Base-by-base conservation (phyloP, 805 yeast species). In the Suhomyces kilbournensis region DNA sequence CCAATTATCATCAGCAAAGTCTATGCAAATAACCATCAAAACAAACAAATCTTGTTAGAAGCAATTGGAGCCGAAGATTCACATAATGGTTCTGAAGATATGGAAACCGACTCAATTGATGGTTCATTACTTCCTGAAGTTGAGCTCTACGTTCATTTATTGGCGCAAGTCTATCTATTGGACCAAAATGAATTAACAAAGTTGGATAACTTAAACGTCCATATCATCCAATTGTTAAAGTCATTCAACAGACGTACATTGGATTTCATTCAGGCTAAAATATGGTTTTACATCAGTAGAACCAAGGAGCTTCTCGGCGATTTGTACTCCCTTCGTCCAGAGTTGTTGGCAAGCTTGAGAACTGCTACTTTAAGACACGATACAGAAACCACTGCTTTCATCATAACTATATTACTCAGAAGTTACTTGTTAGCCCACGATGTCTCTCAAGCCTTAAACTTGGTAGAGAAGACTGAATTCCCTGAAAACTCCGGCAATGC, bases 281-380 rank as follows among this genome's bases (percentile, higher is more conserved):
- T 88, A 55, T 94, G 98, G 98, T 94, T 93, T 67, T 93, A 91
- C 73, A 79, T 88, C 60, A 79, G 86, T 44, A 83, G 96, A 69
- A 81, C 91, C 1, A 82, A 83, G 58, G 98, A 93, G 73, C 72
- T 85, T 51, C 64, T 75, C 28, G 62, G 63, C 26, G 77, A 84
- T 58, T 71, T 82, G 53, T 73, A 77, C 47, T 69, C 81, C n/a
- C 74, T 89, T 49, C 82, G 96, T 66, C 80, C 90, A 6, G 83
- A 79, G 40, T 77, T 93, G 66, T 81, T 90, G 68, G 72, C 78
- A 20, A 90, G 88, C 9, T 77, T 94, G 62, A 84, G 97, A 71
- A 86, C 94, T 4, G 91, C 97, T 3, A 84, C 96, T 17, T 79
- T 94, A 59, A 86, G 97, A 62, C 97, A 93, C 65, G 97, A 94